Base-by-base conservation (phyloP, 192 early-diverging fungal genomes). In the Phlyctochytrium planicorne region DNA sequence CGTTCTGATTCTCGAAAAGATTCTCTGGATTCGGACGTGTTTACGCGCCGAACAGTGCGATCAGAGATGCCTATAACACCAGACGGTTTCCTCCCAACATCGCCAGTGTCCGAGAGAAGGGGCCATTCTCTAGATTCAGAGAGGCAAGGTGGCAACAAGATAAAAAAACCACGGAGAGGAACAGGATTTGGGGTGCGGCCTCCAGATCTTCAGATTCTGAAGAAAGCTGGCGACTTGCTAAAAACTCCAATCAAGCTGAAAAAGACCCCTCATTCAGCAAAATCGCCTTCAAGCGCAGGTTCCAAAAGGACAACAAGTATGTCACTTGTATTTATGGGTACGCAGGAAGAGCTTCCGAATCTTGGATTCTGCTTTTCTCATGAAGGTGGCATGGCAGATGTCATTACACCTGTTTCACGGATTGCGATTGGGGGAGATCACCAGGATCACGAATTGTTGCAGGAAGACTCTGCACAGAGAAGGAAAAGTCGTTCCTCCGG, bases 341-440 rank as follows among this genome's bases (percentile, higher is more conserved):
- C 65, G 2, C 53, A 78, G 6, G 72, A 65, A 24, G 65, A 71
- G 17, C 32, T 70, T 29, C 68, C 75, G n/a, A 82, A 84, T 55
- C 76, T 65, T 6, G 83, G 83, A 0, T 84, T 82, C 68, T 72
- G 72, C 34, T 84, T 84, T 57, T 80, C 78, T 4, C 83, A 84
- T 53, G 83, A 78, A 25, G 67, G 53, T n/a, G 83, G 83, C 14
- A 84, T 84, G 83, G 52, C 53, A 20, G 70, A 76, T 36, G 52
- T 84, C 53, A 84, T 84, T 33, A 82, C 80, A 3, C 83, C 83
- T 14, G 20, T n/a, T n/a, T n/a, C n/a, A 20, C 40, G 20, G 40
- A 20, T 20, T 20, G 40, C 10, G 40, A 47, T 20, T 47, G 10
- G 40, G 40, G 10, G 40, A 6, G 40, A 14, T 20, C 10, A 20